Evolutionary conservation across 495 filamentous ascomycete species (phyloP).

Genomic region (Immersiella caudata): DNA sequence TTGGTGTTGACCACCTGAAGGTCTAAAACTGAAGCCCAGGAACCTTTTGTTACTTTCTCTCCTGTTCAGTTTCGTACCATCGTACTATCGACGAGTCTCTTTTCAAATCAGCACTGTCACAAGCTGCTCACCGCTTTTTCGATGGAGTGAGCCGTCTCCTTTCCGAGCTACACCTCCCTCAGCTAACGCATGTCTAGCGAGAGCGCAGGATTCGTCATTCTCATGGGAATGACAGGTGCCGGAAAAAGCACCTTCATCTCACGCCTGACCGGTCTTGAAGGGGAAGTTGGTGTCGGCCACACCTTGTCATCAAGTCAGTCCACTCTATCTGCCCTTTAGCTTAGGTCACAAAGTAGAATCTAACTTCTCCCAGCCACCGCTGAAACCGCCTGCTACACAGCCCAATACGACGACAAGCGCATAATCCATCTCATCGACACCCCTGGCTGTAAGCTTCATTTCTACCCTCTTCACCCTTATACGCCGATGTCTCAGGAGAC

Average conservation of each 20-base stretch:
- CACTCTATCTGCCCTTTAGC: too few relatives aligned
- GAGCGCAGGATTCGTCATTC: background rate
- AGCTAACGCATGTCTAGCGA: background rate
- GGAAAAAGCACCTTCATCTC: slow-evolving; percentile 15
- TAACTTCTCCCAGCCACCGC: slow-evolving; percentile 12
- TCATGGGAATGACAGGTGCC: slow-evolving; percentile 20
- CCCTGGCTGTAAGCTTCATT: too few relatives aligned
- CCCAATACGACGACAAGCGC: background rate
- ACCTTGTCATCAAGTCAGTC: slow-evolving; percentile 6
- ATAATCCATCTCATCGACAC: slow-evolving; percentile 48
- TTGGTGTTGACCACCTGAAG: background rate
- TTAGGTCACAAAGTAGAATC: background rate
- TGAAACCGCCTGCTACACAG: slow-evolving; percentile 5
- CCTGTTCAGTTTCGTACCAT: background rate
- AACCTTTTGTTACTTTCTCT: background rate
- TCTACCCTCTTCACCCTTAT: too few relatives aligned
- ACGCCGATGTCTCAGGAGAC: too few relatives aligned
- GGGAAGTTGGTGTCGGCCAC: slow-evolving; percentile 26
- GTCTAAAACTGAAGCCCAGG: background rate
- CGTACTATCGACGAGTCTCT: background rate
- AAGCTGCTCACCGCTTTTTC: background rate
- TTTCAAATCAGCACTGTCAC: background rate
- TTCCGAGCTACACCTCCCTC: background rate
- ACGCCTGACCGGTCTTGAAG: slow-evolving; percentile 37
- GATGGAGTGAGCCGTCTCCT: background rate